These are phyloP conservation scores for Cardamine occulta DNA, from an alignment of 345 rosid species.

Conservation along the genomic window DNA sequence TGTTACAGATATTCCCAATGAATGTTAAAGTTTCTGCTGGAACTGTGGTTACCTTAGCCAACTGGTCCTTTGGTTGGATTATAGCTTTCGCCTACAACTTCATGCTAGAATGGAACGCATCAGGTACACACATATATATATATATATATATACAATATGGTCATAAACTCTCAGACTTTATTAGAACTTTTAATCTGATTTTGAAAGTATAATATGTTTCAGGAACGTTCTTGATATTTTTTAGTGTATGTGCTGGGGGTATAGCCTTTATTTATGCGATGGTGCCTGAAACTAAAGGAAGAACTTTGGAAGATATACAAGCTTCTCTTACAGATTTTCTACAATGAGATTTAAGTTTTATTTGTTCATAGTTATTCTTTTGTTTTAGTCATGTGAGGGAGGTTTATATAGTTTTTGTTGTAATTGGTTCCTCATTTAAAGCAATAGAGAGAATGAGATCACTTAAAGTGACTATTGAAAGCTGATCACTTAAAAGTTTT, in stretches of 20 bases:
- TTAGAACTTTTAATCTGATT: neutral
- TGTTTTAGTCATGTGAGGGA: constrained; percentile 9
- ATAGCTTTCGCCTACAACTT: constrained; percentile 57
- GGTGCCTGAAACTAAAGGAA: constrained; percentile 69
- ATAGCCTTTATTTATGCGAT: constrained; percentile 51
- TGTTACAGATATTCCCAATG: constrained; percentile 55
- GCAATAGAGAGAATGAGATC: constrained; percentile 23
- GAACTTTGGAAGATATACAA: constrained; percentile 65
- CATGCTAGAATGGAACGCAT: constrained; percentile 56
- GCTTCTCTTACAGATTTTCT: constrained; percentile 45
- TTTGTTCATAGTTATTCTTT: constrained; percentile 11
- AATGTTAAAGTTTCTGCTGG: constrained; percentile 69
- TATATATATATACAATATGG: neutral
- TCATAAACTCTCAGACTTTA: neutral
- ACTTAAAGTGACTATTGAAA: neutral
- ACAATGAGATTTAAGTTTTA: constrained; percentile 27
- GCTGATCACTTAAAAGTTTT: neutral
- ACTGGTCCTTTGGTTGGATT: constrained; percentile 54
- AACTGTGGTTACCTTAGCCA: constrained; percentile 50
- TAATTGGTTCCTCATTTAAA: constrained; percentile 23
- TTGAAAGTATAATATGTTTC: constrained; percentile 9
- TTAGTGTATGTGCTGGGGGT: constrained; percentile 32
- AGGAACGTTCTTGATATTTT: constrained; percentile 67
- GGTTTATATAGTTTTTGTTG: constrained; percentile 29
- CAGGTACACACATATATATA: constrained; percentile 40